Conservation (phyloP, 2,329 filamentous ascomycete species). For the Leptosphaerulina australis region DNA sequence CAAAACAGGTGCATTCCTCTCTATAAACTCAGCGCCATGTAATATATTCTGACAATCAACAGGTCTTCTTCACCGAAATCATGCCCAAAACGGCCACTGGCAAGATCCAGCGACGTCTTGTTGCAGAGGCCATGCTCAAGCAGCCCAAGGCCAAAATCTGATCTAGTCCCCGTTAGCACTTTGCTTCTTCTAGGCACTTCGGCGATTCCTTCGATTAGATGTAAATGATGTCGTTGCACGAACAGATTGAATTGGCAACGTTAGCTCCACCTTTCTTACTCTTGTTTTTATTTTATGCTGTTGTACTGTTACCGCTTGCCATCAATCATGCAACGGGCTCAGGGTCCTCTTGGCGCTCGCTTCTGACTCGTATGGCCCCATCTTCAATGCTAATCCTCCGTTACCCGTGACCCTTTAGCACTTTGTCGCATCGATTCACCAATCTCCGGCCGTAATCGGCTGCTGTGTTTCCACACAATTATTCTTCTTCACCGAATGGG, state of each 20-base stretch:
- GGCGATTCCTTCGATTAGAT: slow-evolving; percentile 9
- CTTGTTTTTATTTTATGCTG: slow-evolving; percentile 4
- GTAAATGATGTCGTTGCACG: slow-evolving; percentile 14
- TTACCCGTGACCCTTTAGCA: slow-evolving; percentile 1
- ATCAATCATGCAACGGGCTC: slow-evolving; percentile 10
- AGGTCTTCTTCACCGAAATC: slow-evolving; percentile 79
- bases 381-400: slow-evolving; percentile 9
- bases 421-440: slow-evolving; percentile 12
- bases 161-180: no score
- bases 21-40: slow-evolving; percentile 18
- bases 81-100: slow-evolving; percentile 95
- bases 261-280: slow-evolving; percentile 7
- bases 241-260: slow-evolving; percentile 16
- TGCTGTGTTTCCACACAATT: slow-evolving; percentile 12
- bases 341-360: slow-evolving; percentile 18
- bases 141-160: slow-evolving; percentile 60
- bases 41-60: slow-evolving; percentile 25
- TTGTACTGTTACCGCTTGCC: slow-evolving; percentile 13
- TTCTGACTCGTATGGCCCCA: slow-evolving; percentile 16
- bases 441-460: slow-evolving; percentile 15
- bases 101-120: slow-evolving; percentile 83
- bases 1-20: slow-evolving; percentile 68
- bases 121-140: slow-evolving; percentile 85
- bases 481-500: slow-evolving; percentile 11
- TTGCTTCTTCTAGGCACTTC: neutral